Percentiles rank a stretch among this genome's conserved stretches.
Evolutionary conservation across 2,329 filamentous ascomycete genomes (phyloP).

Genomic region (Polytolypa hystricis): DNA sequence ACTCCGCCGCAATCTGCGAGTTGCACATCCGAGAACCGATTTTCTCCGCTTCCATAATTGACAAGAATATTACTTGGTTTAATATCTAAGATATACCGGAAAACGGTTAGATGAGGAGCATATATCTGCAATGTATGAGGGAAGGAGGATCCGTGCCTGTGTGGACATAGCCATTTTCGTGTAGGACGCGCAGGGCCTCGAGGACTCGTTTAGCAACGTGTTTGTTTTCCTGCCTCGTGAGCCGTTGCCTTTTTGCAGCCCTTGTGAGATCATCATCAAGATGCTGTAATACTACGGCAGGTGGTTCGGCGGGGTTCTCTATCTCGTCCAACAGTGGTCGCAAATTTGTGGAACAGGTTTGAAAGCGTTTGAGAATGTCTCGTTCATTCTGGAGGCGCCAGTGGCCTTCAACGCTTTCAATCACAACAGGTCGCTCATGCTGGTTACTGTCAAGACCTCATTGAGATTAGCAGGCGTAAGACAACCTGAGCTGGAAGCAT

Average conservation of each 20-base stretch:
- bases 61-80: constrained; percentile 15
- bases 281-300: constrained; percentile 12
- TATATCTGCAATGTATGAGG: not conserved
- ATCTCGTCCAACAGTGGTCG: constrained; percentile 11
- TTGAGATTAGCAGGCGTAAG: no score
- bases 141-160: constrained; percentile 7
- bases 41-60: constrained; percentile 9
- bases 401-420: constrained; percentile 7
- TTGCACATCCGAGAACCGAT: constrained; percentile 13
- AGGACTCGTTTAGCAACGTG: constrained; percentile 11
- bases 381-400: constrained; percentile 9
- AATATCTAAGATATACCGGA: constrained; percentile 9
- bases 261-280: constrained; percentile 11
- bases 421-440: constrained; percentile 3
- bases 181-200: constrained; percentile 9
- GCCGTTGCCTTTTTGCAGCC: constrained; percentile 6
- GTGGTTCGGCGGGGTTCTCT: constrained; percentile 7
- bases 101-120: not conserved
- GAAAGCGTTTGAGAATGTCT: constrained; percentile 9
- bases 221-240: constrained; percentile 10
- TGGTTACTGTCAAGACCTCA: constrained; percentile 3
- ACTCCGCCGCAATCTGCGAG: constrained; percentile 14
- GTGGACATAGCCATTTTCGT: constrained; percentile 11
- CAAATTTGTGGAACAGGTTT: constrained; percentile 3
- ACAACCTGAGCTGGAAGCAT: no score